Evolutionary conservation across 208 protist genomes (phyloP).

Genomic region (Balamuthia mandrillaris): DNA sequence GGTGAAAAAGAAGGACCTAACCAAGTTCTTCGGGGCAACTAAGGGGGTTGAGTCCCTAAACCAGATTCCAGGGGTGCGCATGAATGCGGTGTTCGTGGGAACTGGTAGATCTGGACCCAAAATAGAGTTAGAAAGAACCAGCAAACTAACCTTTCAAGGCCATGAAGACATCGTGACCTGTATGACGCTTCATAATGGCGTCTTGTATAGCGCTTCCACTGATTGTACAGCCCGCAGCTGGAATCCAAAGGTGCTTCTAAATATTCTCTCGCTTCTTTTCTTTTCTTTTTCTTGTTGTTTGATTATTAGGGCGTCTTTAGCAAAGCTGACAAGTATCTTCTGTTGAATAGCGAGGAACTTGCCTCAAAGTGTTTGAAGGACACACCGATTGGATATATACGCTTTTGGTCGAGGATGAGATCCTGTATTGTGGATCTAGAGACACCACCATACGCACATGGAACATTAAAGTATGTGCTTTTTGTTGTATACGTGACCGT

Average conservation of each 20-base stretch:
- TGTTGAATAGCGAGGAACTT: background rate
- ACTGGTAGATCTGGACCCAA: no score
- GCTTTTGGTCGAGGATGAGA: background rate
- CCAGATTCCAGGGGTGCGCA: no score
- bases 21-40: no score
- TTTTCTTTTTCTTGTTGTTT: background rate
- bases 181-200: no score
- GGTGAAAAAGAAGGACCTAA: no score
- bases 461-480: background rate
- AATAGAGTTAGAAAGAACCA: no score
- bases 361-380: background rate
- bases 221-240: background rate
- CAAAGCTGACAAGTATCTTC: background rate
- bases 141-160: no score
- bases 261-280: background rate
- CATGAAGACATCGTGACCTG: no score
- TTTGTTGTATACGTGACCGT: no score
- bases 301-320: background rate
- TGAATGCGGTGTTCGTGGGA: no score
- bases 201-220: background rate
- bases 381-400: constrained; percentile 12
- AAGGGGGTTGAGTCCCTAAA: no score
- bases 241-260: background rate
- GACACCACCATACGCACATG: background rate
- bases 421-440: background rate